Base-by-base conservation (phyloP, 148 eudicot genomes). In the Simmondsia chinensis region DNA sequence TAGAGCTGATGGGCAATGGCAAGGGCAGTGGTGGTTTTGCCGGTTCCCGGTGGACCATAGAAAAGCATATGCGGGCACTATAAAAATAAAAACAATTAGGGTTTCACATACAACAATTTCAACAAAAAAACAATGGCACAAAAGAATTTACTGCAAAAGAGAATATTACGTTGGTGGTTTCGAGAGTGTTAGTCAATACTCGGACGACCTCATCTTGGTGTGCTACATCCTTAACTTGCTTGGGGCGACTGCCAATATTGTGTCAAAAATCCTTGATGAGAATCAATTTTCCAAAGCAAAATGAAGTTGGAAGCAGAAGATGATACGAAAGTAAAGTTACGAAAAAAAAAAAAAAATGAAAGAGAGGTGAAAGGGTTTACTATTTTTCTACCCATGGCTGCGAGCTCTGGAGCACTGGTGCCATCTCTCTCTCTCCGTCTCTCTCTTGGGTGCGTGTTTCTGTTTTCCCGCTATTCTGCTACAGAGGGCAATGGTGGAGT, bases 321-420 rank as follows among this genome's bases (percentile, higher is more conserved):
- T 26, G 32, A n/a, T n/a, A n/a, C n/a, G n/a, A n/a, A n/a, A n/a
- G n/a, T n/a, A n/a, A n/a, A n/a, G n/a, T n/a, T n/a, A n/a, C n/a
- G n/a, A n/a, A 33, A 42, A 51, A 19, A 7, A 6, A 34, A 14
- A 28, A 16, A 23, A 41, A 38, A 15, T 26, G 23, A 2, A 30
- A 27, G 20, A 25, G 50, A 6, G 4, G 7, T 11, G 17, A 31
- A 29, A 18, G 1, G 17, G 2, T 12, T 27, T 67, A 89, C 97
- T 84, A 89, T 89, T 89, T 89, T 55, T 89, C 95, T 21, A 89
- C 93, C 97, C 97, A 89, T 52, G 64, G 97, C 53, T 84, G 97
- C 49, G 87, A 66, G 76, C 72, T 73, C 52, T 71, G 93, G 24
- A 69, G 3, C 38, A 84, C 48, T 56, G 95, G 95, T 75, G 93